phyloP scores from a whole-genome alignment of 306 rosid species.

The Corylus avellana region DNA sequence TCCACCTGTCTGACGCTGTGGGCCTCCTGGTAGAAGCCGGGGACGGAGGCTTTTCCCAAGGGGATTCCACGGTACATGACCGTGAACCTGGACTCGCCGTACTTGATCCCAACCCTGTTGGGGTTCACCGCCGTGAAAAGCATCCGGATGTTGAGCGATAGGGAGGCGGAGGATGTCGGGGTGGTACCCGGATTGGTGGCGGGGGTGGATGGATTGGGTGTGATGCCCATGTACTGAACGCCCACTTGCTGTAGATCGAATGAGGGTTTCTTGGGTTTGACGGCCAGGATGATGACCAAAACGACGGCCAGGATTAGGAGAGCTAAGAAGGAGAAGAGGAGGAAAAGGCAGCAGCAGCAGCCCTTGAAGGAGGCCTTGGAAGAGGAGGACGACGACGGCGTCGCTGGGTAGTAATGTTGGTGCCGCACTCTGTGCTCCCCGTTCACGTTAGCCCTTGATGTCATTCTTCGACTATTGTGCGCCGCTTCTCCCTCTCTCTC shows the following conservation, averaged over 20 bases:
- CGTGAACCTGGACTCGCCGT: constrained; percentile 85
- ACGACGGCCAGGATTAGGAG: constrained; percentile 70
- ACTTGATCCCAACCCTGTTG: constrained; percentile 91
- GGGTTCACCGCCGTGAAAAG: constrained; percentile 82
- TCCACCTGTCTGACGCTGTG: constrained; percentile 66
- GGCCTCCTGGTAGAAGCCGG: constrained; percentile 79
- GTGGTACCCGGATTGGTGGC: constrained; percentile 12
- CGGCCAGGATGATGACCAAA: constrained; percentile 74
- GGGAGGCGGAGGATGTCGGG: constrained; percentile 53
- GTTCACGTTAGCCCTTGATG: background rate
- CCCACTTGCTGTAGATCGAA: constrained; percentile 92
- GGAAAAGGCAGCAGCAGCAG: constrained; percentile 92
- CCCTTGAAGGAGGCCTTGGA: constrained; percentile 78
- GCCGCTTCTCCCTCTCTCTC: background rate
- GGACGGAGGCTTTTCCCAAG: constrained; percentile 73
- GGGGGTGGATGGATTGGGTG: constrained; percentile 37
- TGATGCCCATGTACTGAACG: constrained; percentile 81
- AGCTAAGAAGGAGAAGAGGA: constrained; percentile 79
- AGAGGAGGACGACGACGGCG: constrained; percentile 37
- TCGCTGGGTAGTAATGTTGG: constrained; percentile 35
- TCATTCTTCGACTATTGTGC: background rate
- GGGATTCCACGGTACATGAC: constrained; percentile 98
- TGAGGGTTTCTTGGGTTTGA: constrained; percentile 90
- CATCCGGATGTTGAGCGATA: constrained; percentile 68
- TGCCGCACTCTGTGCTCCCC: constrained; percentile 12